Evolutionary conservation across 176 grass and related monocot species (phyloP).

Genomic region (Coix lacrymajobi): DNA sequence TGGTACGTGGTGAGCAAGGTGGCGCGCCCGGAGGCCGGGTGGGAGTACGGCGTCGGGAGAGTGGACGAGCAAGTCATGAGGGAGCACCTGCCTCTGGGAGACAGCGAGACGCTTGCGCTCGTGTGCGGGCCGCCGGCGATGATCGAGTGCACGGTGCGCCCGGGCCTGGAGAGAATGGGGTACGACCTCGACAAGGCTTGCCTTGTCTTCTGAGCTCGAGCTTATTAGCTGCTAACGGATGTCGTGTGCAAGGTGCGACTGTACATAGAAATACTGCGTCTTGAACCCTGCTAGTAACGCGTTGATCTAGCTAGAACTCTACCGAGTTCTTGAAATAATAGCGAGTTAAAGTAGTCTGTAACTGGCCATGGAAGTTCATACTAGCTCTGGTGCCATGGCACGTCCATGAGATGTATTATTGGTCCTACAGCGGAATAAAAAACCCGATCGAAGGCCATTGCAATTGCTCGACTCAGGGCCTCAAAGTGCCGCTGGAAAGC

Average conservation of each 20-base stretch:
- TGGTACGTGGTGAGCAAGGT: constrained; percentile 83
- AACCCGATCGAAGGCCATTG: background rate
- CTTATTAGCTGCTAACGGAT: background rate
- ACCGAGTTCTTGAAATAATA: background rate
- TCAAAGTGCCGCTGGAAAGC: no score
- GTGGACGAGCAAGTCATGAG: constrained; percentile 54
- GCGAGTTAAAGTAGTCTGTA: background rate
- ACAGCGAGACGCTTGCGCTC: constrained; percentile 62
- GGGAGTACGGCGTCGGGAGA: constrained; percentile 76
- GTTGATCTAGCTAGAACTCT: background rate
- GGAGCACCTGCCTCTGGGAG: constrained; percentile 60
- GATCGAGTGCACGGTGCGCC: constrained; percentile 79
- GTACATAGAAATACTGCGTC: constrained; percentile 1
- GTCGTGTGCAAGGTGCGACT: background rate
- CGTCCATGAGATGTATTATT: background rate
- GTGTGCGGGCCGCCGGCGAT: constrained; percentile 86
- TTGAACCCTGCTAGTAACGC: background rate
- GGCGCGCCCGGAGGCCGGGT: constrained; percentile 54
- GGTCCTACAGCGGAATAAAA: background rate
- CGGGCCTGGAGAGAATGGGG: constrained; percentile 90
- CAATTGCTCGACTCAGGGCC: no score
- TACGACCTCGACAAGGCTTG: constrained; percentile 34
- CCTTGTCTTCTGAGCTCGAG: constrained; percentile 12
- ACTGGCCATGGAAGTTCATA: background rate
- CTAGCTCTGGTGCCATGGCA: constrained; percentile 13